These are phyloP conservation scores for Cyphellophora europaea DNA, from an alignment of 2,329 filamentous ascomycete genomes.

Conservation along the genomic window DNA sequence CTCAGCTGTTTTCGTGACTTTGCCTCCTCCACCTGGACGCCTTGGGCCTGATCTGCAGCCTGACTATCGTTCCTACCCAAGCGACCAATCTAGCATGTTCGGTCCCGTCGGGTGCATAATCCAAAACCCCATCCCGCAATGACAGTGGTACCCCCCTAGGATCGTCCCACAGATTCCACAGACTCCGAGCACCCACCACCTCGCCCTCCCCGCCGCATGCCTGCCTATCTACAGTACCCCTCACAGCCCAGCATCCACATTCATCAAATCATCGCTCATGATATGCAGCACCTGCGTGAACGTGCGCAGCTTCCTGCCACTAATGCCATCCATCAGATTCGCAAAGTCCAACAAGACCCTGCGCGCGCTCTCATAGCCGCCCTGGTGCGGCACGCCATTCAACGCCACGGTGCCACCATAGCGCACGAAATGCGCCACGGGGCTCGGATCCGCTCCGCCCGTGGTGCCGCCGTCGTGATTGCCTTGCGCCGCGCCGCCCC, in stretches of 20 bases:
- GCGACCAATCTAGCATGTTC: too few species aligned
- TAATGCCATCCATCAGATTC: slow-evolving; percentile 43
- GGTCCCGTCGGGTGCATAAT: too few species aligned
- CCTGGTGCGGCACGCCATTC: slow-evolving; percentile 37
- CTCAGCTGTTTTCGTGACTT: too few species aligned
- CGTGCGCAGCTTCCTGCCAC: slow-evolving; percentile 41
- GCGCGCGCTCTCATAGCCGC: slow-evolving; percentile 42
- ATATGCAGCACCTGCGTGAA: slow-evolving; percentile 45
- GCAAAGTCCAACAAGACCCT: slow-evolving; percentile 43
- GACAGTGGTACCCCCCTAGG: too few species aligned
- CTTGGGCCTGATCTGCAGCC: too few species aligned
- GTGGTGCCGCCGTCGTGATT: slow-evolving; percentile 27
- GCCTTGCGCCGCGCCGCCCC: slow-evolving; percentile 2
- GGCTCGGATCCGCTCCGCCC: slow-evolving; percentile 9
- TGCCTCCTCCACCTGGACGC: too few species aligned
- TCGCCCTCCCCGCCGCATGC: too few species aligned
- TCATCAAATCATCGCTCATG: slow-evolving; percentile 38
- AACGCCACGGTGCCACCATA: slow-evolving; percentile 40
- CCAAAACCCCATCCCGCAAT: too few species aligned
- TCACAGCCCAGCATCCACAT: slow-evolving; percentile 16
- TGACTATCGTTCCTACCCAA: too few species aligned
- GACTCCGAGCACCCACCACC: too few species aligned
- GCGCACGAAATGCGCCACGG: slow-evolving; percentile 32
- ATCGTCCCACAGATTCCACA: too few species aligned
- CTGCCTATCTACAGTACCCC: too few species aligned